These are phyloP conservation scores for Fusarium robinianum DNA, from an alignment of 2,329 filamentous ascomycete genomes.

Conservation along the genomic window DNA sequence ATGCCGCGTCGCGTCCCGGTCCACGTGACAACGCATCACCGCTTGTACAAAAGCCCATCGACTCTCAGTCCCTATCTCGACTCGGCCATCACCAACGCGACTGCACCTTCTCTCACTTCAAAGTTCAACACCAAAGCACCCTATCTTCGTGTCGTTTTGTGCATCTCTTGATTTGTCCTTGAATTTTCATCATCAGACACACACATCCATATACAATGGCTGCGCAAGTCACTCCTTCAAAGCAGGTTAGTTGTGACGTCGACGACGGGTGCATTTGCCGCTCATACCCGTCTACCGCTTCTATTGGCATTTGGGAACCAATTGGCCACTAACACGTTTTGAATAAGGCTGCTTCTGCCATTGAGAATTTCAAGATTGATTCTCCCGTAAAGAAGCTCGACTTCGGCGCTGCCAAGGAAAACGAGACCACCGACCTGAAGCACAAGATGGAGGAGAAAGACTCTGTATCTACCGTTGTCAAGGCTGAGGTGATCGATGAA, in stretches of 20 bases:
- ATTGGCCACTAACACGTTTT: conserved; percentile 40
- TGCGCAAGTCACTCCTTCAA: conserved; percentile 67
- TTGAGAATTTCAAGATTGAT: conserved; percentile 90
- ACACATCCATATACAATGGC: conserved; percentile 64
- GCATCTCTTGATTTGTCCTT: conserved; percentile 3
- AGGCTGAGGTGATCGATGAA: conserved; percentile 77
- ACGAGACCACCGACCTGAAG: conserved; percentile 66
- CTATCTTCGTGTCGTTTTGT: conserved; percentile 22
- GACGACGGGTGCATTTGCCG: conserved; percentile 6
- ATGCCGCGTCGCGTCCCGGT: conserved; percentile 42
- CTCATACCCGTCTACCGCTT: conserved; percentile 7
- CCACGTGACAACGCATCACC: conserved; percentile 46
- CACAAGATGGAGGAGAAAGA: conserved; percentile 55
- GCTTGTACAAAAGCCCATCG: conserved; percentile 47
- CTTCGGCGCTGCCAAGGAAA: conserved; percentile 76
- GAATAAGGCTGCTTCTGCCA: conserved; percentile 77
- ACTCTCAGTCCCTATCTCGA: conserved; percentile 31
- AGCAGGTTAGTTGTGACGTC: conserved; percentile 58
- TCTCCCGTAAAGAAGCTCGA: conserved; percentile 89
- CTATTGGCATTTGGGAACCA: neutral
- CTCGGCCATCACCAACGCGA: conserved; percentile 39
- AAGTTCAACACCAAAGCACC: conserved; percentile 26
- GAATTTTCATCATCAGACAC: conserved; percentile 7
- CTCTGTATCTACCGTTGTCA: conserved; percentile 56
- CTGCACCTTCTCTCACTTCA: conserved; percentile 27